Evolutionary conservation across 768 basidiomycete species (phyloP).

Genomic region (Lactarius tabidus): DNA sequence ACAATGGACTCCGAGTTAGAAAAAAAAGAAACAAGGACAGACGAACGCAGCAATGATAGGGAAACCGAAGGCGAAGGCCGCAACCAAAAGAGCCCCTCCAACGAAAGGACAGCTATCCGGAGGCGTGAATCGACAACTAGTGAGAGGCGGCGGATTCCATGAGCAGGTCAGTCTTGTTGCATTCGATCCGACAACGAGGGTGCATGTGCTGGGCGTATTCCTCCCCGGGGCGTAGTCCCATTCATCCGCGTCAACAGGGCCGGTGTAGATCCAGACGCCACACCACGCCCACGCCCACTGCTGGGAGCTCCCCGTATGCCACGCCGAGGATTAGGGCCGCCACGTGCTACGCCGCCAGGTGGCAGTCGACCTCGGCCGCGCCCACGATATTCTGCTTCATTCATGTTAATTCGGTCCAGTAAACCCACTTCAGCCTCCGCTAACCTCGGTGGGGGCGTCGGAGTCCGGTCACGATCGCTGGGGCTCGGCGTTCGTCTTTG

Average conservation of each 20-base stretch:
- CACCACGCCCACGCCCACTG: conserved; percentile 5
- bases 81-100: neutral
- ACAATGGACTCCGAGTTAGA: neutral
- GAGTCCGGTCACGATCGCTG: neutral
- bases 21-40: neutral
- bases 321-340: conserved; percentile 1
- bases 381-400: neutral
- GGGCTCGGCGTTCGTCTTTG: neutral
- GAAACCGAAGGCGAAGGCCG: neutral
- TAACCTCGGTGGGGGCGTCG: neutral
- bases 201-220: neutral
- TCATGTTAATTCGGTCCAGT: conserved; percentile 12
- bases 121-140: neutral
- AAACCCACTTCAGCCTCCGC: conserved; percentile 10
- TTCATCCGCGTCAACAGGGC: conserved; percentile 12
- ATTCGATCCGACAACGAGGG: conserved; percentile 14
- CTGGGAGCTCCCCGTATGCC: neutral
- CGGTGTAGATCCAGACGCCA: neutral
- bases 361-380: conserved; percentile 5
- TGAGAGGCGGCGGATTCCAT: neutral
- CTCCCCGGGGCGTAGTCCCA: neutral
- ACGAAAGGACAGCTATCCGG: neutral
- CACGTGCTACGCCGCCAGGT: neutral
- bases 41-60: neutral
- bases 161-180: conserved; percentile 5